Evolutionary conservation across 2,329 filamentous ascomycete genomes (phyloP).

Genomic region (Talaromyces sp.): DNA sequence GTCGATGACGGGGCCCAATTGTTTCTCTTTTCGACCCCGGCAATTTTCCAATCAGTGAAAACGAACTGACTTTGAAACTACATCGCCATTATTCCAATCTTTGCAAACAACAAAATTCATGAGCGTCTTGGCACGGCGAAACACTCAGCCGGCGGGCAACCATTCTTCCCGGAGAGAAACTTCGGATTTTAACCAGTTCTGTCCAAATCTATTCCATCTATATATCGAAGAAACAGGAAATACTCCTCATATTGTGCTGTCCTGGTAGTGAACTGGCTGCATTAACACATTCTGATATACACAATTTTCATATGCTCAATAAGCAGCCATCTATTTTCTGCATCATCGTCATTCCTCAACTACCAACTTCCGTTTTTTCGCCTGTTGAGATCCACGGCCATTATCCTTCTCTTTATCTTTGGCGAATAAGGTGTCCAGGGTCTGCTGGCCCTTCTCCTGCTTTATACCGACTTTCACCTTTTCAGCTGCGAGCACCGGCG

Average conservation of each 20-base stretch:
- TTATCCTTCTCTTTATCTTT: constrained; percentile 14
- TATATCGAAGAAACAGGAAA: neutral
- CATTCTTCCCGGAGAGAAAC: neutral
- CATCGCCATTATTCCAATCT: too few relatives aligned
- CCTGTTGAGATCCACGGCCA: neutral
- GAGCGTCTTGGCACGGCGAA: constrained; percentile 5
- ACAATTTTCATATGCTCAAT: neutral
- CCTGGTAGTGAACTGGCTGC: neutral
- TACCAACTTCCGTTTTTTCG: neutral
- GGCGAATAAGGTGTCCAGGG: constrained; percentile 27
- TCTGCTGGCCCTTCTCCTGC: constrained; percentile 29
- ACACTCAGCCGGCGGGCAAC: neutral
- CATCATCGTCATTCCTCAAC: neutral
- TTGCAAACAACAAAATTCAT: neutral
- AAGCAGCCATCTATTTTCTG: neutral
- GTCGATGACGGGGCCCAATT: too few relatives aligned
- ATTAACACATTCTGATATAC: too few relatives aligned
- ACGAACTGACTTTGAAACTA: too few relatives aligned
- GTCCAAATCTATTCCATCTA: neutral
- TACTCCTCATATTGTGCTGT: neutral
- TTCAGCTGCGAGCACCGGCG: constrained; percentile 29
- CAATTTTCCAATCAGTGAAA: too few relatives aligned
- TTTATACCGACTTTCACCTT: constrained; percentile 28
- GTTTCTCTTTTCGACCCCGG: too few relatives aligned
- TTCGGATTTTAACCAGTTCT: too few relatives aligned